Conservation (phyloP, 345 rosid species). For the Eucalyptus victrix region DNA sequence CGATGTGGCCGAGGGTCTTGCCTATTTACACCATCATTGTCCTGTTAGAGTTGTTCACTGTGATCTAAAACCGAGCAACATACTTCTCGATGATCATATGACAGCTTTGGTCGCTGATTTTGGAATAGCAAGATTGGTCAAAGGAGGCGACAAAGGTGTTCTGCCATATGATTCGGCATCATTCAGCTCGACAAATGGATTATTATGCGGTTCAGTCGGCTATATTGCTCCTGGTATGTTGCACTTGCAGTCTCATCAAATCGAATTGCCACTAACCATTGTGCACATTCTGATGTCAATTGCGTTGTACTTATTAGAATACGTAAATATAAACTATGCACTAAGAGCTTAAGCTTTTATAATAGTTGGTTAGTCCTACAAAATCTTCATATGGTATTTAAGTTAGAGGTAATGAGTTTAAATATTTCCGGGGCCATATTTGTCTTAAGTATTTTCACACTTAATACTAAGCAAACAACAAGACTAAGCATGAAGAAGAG, state of each 20-base stretch:
- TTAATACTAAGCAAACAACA: too few species aligned
- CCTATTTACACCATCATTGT: conserved; percentile 75
- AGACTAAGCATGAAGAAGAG: too few species aligned
- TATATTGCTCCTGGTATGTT: conserved; percentile 82
- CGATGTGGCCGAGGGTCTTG: conserved; percentile 82
- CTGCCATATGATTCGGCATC: conserved; percentile 23
- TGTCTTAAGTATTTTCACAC: fast-evolving
- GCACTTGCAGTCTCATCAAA: not conserved
- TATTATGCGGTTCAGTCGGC: conserved; percentile 76
- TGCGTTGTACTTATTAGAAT: not conserved
- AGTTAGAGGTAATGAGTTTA: fast-evolving
- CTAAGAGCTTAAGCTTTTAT: fast-evolving
- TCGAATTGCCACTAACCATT: not conserved
- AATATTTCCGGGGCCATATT: too few species aligned
- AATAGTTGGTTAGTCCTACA: fast-evolving
- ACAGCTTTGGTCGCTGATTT: conserved; percentile 89
- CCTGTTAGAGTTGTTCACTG: conserved; percentile 86
- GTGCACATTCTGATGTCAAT: not conserved
- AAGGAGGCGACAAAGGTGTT: conserved; percentile 19
- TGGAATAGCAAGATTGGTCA: conserved; percentile 62
- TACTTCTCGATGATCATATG: conserved; percentile 79
- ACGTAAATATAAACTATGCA: too few species aligned
- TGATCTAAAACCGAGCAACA: conserved; percentile 90
- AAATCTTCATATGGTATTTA: fast-evolving
- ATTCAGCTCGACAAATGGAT: conserved; percentile 54